A percentile compares a stretch with the other conserved stretches of the same genome.
These are phyloP conservation scores for Scedosporium minutisporum DNA, from an alignment of 2,329 filamentous ascomycete genomes.

Conservation along the genomic window DNA sequence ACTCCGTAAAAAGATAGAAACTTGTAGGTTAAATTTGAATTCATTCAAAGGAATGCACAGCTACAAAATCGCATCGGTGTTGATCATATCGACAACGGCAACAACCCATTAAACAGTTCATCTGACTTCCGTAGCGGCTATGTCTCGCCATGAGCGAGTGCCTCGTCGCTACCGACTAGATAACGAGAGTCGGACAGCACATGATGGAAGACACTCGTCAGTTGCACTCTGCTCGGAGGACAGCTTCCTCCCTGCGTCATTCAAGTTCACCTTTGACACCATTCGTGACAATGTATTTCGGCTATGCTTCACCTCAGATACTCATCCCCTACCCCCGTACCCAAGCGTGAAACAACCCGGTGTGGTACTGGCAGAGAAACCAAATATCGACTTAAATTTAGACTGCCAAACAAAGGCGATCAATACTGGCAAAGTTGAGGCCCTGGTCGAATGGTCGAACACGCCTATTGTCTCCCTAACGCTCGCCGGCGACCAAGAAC, in stretches of 20 bases:
- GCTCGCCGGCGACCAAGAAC: slow-evolving; percentile 35
- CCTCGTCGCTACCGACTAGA: not conserved
- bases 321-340: slow-evolving; percentile 55
- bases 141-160: not conserved
- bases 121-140: not conserved
- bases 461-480: slow-evolving; percentile 48
- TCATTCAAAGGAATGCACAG: no score
- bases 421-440: slow-evolving; percentile 36
- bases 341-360: slow-evolving; percentile 45
- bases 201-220: not conserved
- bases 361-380: slow-evolving; percentile 18
- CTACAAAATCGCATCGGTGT: no score
- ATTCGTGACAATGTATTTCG: slow-evolving; percentile 55
- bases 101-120: not conserved
- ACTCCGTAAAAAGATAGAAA: no score
- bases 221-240: not conserved
- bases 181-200: not conserved
- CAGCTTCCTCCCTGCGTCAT: slow-evolving; percentile 25
- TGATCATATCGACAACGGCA: no score
- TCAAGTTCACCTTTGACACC: slow-evolving; percentile 54
- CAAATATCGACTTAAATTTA: slow-evolving; percentile 20
- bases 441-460: slow-evolving; percentile 48
- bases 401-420: slow-evolving; percentile 29
- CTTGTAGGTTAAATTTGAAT: no score
- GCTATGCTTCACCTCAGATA: slow-evolving; percentile 53